Evolutionary conservation across 2,329 filamentous ascomycete genomes (phyloP).

Genomic region (Ceratocystis lukuohia): DNA sequence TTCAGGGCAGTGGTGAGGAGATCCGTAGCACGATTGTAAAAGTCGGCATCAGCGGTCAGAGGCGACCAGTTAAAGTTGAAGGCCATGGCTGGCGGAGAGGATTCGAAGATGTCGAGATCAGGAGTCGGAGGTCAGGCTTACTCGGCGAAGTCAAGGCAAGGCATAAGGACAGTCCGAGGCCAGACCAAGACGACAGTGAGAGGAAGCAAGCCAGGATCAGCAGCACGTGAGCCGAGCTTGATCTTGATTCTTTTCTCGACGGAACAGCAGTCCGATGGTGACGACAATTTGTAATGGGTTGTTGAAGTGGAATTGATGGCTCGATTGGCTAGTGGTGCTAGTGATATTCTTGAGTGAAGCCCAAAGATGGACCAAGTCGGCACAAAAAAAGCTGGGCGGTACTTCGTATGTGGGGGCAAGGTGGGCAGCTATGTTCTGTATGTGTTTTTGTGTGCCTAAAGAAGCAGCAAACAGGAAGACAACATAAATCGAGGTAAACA

Average conservation of each 20-base stretch:
- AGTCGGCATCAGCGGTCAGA: conserved; percentile 83
- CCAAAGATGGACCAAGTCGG: too few relatives aligned
- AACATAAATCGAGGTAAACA: background rate
- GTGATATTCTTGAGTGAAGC: too few relatives aligned
- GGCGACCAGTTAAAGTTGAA: conserved; percentile 99
- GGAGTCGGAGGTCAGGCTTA: background rate
- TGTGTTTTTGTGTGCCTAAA: background rate
- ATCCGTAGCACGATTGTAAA: conserved; percentile 81
- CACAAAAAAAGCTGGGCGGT: too few relatives aligned
- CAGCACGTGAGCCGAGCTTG: background rate
- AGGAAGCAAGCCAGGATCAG: background rate
- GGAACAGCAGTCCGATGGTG: too few relatives aligned
- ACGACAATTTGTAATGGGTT: too few relatives aligned
- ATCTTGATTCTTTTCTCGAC: too few relatives aligned
- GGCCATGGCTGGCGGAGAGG: conserved; percentile 49
- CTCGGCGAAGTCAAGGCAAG: background rate
- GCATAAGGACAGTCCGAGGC: background rate
- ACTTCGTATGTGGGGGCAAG: too few relatives aligned
- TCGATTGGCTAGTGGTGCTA: too few relatives aligned
- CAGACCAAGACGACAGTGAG: background rate
- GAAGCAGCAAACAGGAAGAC: too few relatives aligned
- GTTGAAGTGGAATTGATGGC: too few relatives aligned
- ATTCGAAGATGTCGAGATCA: background rate
- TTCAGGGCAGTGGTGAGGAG: conserved; percentile 90
- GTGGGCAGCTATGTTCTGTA: background rate